These are phyloP conservation scores for Heliocybe sulcata DNA, from an alignment of 1,284 basidiomycete genomes.

Conservation along the genomic window DNA sequence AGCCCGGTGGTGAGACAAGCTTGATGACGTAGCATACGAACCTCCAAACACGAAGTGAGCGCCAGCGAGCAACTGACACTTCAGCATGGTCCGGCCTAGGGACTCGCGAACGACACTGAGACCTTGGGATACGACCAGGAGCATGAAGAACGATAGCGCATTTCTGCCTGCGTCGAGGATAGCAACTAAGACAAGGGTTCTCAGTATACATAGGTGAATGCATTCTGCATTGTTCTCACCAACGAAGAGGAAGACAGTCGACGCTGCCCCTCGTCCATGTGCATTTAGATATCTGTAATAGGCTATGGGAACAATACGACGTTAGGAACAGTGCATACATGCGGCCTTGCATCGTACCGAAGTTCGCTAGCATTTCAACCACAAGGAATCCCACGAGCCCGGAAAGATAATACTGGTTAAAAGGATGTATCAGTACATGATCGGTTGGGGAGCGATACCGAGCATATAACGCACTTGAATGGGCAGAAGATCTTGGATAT, in stretches of 20 bases:
- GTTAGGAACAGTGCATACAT: slow-evolving; percentile 3
- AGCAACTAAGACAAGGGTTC: slow-evolving; percentile 44
- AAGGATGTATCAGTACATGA: not conserved
- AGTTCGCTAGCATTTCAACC: slow-evolving; percentile 91
- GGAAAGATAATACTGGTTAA: slow-evolving; percentile 84
- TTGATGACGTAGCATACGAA: slow-evolving; percentile 27
- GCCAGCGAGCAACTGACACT: slow-evolving; percentile 68
- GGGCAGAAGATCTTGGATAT: slow-evolving; percentile 79
- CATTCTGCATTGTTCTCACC: slow-evolving; percentile 34
- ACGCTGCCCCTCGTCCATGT: slow-evolving; percentile 69
- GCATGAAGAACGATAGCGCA: slow-evolving; percentile 91
- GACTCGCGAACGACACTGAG: slow-evolving; percentile 80
- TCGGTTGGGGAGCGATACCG: slow-evolving; percentile 1
- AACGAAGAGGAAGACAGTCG: slow-evolving; percentile 81
- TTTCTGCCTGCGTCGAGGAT: slow-evolving; percentile 93
- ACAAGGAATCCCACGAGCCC: slow-evolving; percentile 84
- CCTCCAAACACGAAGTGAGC: slow-evolving; percentile 94
- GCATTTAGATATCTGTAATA: slow-evolving; percentile 91
- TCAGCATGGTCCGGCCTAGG: slow-evolving; percentile 73
- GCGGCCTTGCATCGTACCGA: slow-evolving; percentile 39
- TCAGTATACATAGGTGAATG: not conserved
- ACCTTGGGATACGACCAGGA: slow-evolving; percentile 87
- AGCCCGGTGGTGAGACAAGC: not conserved
- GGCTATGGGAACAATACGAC: slow-evolving; percentile 27
- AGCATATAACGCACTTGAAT: slow-evolving; percentile 42